phyloP scores from a whole-genome alignment of 352 stramenopile genomes.

The Phytophthora meadii region DNA sequence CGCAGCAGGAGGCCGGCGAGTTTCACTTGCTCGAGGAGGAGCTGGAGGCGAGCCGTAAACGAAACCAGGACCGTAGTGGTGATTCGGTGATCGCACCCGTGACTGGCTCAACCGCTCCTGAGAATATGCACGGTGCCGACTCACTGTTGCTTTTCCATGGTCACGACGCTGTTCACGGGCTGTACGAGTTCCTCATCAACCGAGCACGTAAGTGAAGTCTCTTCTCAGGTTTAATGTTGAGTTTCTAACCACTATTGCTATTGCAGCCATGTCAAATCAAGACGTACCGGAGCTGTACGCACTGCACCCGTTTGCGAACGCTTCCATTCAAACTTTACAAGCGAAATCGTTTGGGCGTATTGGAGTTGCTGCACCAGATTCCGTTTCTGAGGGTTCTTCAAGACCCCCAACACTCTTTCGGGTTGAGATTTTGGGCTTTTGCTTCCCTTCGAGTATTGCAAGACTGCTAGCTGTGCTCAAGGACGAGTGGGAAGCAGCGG shows the following conservation, averaged over 20 bases:
- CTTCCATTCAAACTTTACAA: conserved; percentile 61
- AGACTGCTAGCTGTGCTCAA: conserved; percentile 53
- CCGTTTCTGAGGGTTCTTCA: conserved; percentile 22
- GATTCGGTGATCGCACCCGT: conserved; percentile 16
- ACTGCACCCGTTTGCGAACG: conserved; percentile 63
- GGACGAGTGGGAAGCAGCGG: conserved; percentile 27
- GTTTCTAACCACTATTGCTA: conserved; percentile 13
- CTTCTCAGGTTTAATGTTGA: not conserved
- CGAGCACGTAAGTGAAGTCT: conserved; percentile 65
- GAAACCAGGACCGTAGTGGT: conserved; percentile 23
- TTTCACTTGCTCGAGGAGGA: conserved; percentile 62
- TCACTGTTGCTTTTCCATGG: conserved; percentile 72
- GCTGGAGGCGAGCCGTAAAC: conserved; percentile 28
- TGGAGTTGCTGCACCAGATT: conserved; percentile 11
- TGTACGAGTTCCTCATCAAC: conserved; percentile 85
- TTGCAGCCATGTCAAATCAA: conserved; percentile 74
- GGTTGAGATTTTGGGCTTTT: conserved; percentile 67
- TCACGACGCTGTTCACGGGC: conserved; percentile 67
- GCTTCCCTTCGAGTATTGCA: conserved; percentile 47
- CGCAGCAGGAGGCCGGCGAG: conserved; percentile 50
- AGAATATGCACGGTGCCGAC: conserved; percentile 63
- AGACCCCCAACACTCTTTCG: conserved; percentile 34
- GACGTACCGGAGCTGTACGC: conserved; percentile 72
- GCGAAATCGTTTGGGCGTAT: conserved; percentile 49
- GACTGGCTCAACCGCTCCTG: conserved; percentile 14